Percentiles rank a stretch among this genome's conserved stretches.
Conservation (phyloP, 208 protist genomes). For the Crithidia fasciculata region DNA sequence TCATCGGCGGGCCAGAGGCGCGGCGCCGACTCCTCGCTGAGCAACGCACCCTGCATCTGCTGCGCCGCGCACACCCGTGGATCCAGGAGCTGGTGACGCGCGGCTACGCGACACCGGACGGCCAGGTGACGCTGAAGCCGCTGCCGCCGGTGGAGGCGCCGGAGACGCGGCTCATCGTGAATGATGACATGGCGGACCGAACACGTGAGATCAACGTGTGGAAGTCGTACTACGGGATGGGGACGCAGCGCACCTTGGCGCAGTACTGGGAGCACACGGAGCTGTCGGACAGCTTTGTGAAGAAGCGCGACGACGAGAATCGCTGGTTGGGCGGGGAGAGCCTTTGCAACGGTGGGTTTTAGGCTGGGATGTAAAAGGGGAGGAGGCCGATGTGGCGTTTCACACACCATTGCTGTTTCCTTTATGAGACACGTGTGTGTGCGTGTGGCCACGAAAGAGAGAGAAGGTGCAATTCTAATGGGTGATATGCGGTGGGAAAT, state of each 20-base stretch:
- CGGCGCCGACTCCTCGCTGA: constrained; percentile 24
- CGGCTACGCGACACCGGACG: constrained; percentile 14
- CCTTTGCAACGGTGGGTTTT: constrained; percentile 35
- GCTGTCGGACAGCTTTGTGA: constrained; percentile 69
- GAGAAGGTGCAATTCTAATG: too few species aligned
- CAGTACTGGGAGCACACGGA: constrained; percentile 73
- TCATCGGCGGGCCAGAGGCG: constrained; percentile 18
- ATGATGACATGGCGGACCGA: constrained; percentile 35
- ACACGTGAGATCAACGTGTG: constrained; percentile 37
- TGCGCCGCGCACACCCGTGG: constrained; percentile 56
- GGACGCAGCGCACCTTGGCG: constrained; percentile 45
- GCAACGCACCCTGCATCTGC: constrained; percentile 57
- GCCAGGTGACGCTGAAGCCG: constrained; percentile 19
- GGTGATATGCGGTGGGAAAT: too few species aligned
- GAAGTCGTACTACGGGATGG: constrained; percentile 64
- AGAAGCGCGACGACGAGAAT: constrained; percentile 58
- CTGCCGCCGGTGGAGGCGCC: constrained; percentile 32
- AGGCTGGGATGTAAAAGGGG: not conserved
- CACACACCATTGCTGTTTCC: too few species aligned
- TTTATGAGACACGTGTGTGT: too few species aligned
- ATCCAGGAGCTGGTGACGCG: constrained; percentile 34
- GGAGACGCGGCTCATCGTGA: constrained; percentile 47
- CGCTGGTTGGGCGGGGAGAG: constrained; percentile 60
- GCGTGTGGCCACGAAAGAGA: too few species aligned
- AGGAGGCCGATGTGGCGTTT: too few species aligned